Base-by-base conservation (phyloP, 164 flowering plant genomes). In the Piper longum region DNA sequence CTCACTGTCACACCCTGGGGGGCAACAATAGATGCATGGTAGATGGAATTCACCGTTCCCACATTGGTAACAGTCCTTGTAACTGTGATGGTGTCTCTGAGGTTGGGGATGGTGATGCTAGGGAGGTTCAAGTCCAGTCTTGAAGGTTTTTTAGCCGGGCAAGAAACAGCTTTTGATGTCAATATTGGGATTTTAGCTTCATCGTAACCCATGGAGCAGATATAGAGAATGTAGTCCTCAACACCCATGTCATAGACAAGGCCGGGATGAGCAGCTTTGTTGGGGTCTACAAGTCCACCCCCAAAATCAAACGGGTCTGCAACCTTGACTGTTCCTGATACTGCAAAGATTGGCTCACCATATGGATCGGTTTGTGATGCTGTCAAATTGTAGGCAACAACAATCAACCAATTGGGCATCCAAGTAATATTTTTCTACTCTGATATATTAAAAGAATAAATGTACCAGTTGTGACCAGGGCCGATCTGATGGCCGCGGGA, bases 241-340 rank as follows among this genome's bases (percentile, higher is more conserved):
- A 19, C 62, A 41, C 54, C 67, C 13, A 60, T 71, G 64, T 78
- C 61, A 61, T 70, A 78, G 40, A 80, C 59, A 43, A 80, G 80
- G 16, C 85, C 82, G 7, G 82, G 85, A 43, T 70, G 66, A n/a
- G 76, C 56, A 26, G 83, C 89, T 60, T 68, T 72, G 69, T 81
- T 80, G 5, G 92, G 82, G 68, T 82, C 48, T 2, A 82, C 82
- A 62, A 70, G 75, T 7, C 89, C 88, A 79, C 83, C 88, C 61
- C 87, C 88, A 66, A 72, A 84, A 64, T 81, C 88, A 62, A 82
- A 81, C 8, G 85, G 82, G 55, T 81, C 86, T 5, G 84, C 85
- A 43, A 43, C 67, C 74, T 84, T 86, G 62, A 74, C 68, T 0
- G 82, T 85, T n/a, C 73, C 69, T 69, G 78, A 83, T 67, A 83